These are phyloP conservation scores for Phytopythium chamaehyphon DNA, from an alignment of 352 stramenopile genomes.

Conservation along the genomic window DNA sequence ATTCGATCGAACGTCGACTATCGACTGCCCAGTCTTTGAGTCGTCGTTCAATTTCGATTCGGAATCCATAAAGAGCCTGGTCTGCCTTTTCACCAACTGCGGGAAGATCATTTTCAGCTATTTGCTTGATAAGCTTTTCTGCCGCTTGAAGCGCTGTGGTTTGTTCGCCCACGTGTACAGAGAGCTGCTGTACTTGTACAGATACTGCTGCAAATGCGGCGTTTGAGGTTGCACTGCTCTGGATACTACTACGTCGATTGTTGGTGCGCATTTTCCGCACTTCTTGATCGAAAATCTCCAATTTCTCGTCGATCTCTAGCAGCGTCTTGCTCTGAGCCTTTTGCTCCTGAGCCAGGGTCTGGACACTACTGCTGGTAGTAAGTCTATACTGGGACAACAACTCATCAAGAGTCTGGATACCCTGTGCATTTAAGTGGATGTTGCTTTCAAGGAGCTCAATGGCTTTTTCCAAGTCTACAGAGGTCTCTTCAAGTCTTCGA, in stretches of 20 bases:
- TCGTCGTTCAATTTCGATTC: slow-evolving; percentile 39
- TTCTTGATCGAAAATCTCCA: slow-evolving; percentile 50
- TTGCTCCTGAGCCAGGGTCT: slow-evolving; percentile 37
- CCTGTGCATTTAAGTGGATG: slow-evolving; percentile 32
- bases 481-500: slow-evolving; percentile 51
- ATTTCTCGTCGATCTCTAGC: slow-evolving; percentile 51
- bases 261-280: slow-evolving; percentile 41
- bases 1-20: slow-evolving; percentile 25
- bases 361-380: slow-evolving; percentile 30
- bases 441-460: slow-evolving; percentile 41
- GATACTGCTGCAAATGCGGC: slow-evolving; percentile 19
- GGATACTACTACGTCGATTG: slow-evolving; percentile 30
- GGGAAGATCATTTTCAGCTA: slow-evolving; percentile 39
- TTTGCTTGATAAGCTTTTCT: slow-evolving; percentile 21
- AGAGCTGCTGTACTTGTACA: slow-evolving; percentile 38
- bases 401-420: slow-evolving; percentile 32
- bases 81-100: slow-evolving; percentile 33
- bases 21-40: slow-evolving; percentile 33
- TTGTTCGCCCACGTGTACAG: slow-evolving; percentile 22
- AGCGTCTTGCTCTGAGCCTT: slow-evolving; percentile 37
- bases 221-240: slow-evolving; percentile 15
- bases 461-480: slow-evolving; percentile 40
- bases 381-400: slow-evolving; percentile 30
- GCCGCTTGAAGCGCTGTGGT: slow-evolving; percentile 19
- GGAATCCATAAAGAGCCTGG: slow-evolving; percentile 34